Base-by-base conservation (phyloP, 169 alveolate species). In the Eimeria praecox region DNA sequence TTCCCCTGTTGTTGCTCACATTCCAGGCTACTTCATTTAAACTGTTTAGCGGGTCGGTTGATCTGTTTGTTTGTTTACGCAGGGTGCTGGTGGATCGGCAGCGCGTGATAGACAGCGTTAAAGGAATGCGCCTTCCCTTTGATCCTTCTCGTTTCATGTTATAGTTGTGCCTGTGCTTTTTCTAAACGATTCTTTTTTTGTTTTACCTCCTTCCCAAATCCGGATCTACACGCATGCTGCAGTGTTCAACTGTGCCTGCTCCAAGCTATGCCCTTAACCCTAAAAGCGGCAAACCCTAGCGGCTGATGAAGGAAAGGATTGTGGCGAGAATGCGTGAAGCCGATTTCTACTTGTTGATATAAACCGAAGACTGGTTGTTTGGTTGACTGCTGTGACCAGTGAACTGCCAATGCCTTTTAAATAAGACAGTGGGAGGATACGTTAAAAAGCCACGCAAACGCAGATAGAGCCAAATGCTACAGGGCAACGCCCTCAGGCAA, bases 41-140 rank as follows among this genome's bases (percentile, higher is more conserved):
- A 22, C 3, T 59, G 5, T 5, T 16, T 59, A 59, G 20, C n/a
- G n/a, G n/a, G n/a, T 59, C 1, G 27, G 3, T 59, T 0, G 22
- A 14, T 12, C 20, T 6, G 54, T 35, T 30, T 30, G 22, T 33
- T 27, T 33, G 16, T 59, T 38, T 92, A 35, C 40, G 20, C 95
- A 92, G 95, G 24, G 92, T 92, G 24, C 71, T 77, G 56, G 49
- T 92, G 73, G 95, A 92, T 52, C 62, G 87, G n/a, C 77, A 92
- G 66, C 52, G 52, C 42, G 95, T 92, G 3, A n/a, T 33, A 82
- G 59, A 46, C 20, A 92, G 92, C 73, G 95, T 92, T 12, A 92
- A 82, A 42, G n/a, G 40, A 22, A 77, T 92, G 85, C 95, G 71
- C n/a, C 54, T 56, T 33, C 59, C 64, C 69, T 14, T 59, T 66